These are phyloP conservation scores for Boletus sp. DNA, from an alignment of 768 basidiomycete genomes.

Conservation along the genomic window DNA sequence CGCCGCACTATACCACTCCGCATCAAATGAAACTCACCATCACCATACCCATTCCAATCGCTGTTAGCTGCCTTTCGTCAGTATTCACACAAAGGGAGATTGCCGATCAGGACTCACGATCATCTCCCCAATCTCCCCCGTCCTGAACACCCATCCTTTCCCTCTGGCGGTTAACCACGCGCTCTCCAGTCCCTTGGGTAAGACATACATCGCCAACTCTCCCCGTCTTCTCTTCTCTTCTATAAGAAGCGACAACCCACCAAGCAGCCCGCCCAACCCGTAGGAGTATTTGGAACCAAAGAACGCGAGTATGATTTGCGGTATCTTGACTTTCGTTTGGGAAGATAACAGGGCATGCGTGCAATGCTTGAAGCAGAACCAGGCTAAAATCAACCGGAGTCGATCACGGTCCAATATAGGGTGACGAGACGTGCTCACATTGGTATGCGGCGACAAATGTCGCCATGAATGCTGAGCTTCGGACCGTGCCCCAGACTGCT, in stretches of 20 bases:
- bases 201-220: conserved; percentile 89
- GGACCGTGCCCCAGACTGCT: conserved; percentile 66
- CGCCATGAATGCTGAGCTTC: conserved; percentile 87
- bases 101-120: conserved; percentile 43
- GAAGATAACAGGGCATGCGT: conserved; percentile 49
- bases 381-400: conserved; percentile 36
- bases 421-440: conserved; percentile 41
- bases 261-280: conserved; percentile 69
- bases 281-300: conserved; percentile 70
- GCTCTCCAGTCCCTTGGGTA: conserved; percentile 89
- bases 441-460: conserved; percentile 82
- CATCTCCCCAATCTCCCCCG: conserved; percentile 67
- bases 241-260: conserved; percentile 78
- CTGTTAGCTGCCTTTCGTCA: conserved; percentile 46
- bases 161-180: conserved; percentile 81
- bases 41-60: conserved; percentile 88
- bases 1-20: not conserved
- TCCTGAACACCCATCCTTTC: conserved; percentile 69
- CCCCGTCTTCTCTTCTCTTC: conserved; percentile 87
- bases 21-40: conserved; percentile 52
- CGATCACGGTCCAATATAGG: not conserved
- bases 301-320: conserved; percentile 49
- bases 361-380: conserved; percentile 67
- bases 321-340: conserved; percentile 36
- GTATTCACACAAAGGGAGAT: not conserved